phyloP scores from a whole-genome alignment of 257 asterid genomes.

The Rhazya stricta region DNA sequence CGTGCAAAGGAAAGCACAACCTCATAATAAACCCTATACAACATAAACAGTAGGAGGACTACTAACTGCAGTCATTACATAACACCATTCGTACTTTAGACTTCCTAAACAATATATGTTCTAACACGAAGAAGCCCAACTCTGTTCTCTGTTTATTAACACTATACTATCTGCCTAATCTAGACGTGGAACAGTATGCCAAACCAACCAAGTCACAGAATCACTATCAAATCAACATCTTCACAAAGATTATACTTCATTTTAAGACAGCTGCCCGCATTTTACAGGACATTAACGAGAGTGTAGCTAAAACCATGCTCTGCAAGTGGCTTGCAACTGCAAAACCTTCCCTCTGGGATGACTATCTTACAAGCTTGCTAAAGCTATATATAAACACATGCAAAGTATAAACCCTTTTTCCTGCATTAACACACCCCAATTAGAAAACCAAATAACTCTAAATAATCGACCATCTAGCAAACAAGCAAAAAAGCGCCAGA shows the following conservation, averaged over 20 bases:
- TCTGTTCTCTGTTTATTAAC: background rate
- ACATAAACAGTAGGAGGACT: background rate
- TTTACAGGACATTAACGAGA: background rate
- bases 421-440: background rate
- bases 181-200: background rate
- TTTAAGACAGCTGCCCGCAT: background rate
- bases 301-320: background rate
- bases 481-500: background rate
- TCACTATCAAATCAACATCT: background rate
- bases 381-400: background rate
- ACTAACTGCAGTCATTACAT: background rate
- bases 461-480: background rate
- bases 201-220: background rate
- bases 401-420: background rate
- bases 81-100: background rate
- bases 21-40: background rate
- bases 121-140: background rate
- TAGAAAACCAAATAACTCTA: background rate
- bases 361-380: background rate
- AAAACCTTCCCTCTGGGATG: background rate
- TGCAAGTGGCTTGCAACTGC: background rate
- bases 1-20: background rate
- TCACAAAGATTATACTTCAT: background rate
- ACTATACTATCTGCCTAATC: background rate
- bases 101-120: background rate